Conservation (phyloP, 371 early-diverging fungal genomes). For the Actinomucor elegans region DNA sequence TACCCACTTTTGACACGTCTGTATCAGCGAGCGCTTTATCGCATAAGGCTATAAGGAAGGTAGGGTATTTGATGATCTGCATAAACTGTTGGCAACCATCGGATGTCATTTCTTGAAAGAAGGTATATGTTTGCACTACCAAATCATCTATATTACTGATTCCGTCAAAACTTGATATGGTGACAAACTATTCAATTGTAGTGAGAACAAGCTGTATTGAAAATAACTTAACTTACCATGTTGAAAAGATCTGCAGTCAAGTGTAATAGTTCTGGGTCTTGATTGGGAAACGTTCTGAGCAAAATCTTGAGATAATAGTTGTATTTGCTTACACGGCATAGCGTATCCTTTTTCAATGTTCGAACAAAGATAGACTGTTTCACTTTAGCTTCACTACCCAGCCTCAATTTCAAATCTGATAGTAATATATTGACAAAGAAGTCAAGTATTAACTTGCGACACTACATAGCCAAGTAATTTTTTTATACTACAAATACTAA, state of each 20-base stretch:
- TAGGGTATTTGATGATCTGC: constrained; percentile 20
- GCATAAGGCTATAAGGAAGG: constrained; percentile 8
- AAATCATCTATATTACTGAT: neutral
- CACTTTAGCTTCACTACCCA: constrained; percentile 1
- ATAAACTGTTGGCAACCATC: constrained; percentile 11
- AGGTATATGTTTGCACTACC: constrained; percentile 1
- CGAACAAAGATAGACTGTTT: constrained; percentile 7
- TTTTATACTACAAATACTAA: neutral
- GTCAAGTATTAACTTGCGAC: constrained; percentile 9
- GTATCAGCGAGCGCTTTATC: constrained; percentile 21
- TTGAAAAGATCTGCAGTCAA: constrained; percentile 12
- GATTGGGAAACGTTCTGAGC: constrained; percentile 3
- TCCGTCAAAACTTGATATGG: constrained; percentile 7
- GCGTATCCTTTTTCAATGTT: constrained; percentile 6
- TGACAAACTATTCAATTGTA: constrained; percentile 18
- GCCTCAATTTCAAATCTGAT: constrained; percentile 13
- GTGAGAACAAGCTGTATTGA: too few relatives aligned
- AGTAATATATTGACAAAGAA: constrained; percentile 22
- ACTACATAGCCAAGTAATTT: too few relatives aligned
- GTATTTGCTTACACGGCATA: constrained; percentile 1
- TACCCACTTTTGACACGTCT: neutral
- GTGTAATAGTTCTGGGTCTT: constrained; percentile 1
- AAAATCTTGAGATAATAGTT: constrained; percentile 13
- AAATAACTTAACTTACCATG: too few relatives aligned
- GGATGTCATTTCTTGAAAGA: constrained; percentile 10